These are phyloP conservation scores for Litchi chinensis DNA, from an alignment of 345 rosid genomes.

Conservation along the genomic window DNA sequence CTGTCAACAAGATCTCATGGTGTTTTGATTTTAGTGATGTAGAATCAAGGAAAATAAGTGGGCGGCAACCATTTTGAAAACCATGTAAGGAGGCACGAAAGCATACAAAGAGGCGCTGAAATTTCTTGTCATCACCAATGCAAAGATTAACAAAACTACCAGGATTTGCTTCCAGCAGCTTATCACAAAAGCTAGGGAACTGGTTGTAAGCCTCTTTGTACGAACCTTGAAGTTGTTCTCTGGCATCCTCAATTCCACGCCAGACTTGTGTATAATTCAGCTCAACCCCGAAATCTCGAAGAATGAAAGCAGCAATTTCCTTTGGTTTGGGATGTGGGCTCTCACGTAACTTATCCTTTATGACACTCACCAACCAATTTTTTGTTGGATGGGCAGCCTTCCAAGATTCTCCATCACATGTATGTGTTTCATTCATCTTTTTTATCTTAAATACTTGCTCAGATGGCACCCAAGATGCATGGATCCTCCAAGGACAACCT, in stretches of 20 bases:
- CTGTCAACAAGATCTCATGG: slow-evolving; percentile 77
- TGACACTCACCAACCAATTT: slow-evolving; percentile 78
- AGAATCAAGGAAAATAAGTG: slow-evolving; percentile 81
- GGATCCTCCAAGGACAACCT: slow-evolving; percentile 70
- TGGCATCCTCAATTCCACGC: slow-evolving; percentile 89
- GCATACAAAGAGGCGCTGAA: slow-evolving; percentile 74
- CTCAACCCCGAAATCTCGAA: slow-evolving; percentile 75
- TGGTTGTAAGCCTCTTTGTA: slow-evolving; percentile 69
- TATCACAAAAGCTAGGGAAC: slow-evolving; percentile 72
- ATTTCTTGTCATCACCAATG: slow-evolving; percentile 58
- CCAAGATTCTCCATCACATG: slow-evolving; percentile 84
- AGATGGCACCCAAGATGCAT: slow-evolving; percentile 86
- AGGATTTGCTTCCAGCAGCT: slow-evolving; percentile 67
- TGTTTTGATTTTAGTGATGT: slow-evolving; percentile 68
- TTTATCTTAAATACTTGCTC: slow-evolving; percentile 64
- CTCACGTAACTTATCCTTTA: slow-evolving; percentile 76
- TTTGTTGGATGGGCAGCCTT: slow-evolving; percentile 75
- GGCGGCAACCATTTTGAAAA: slow-evolving; percentile 83
- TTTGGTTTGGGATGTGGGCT: slow-evolving; percentile 81
- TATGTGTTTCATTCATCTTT: slow-evolving; percentile 59
- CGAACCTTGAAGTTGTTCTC: slow-evolving; percentile 79
- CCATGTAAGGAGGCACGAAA: slow-evolving; percentile 67
- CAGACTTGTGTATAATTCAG: slow-evolving; percentile 79
- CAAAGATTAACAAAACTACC: slow-evolving; percentile 63
- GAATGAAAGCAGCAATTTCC: slow-evolving; percentile 65